Percentiles rank a stretch among this genome's conserved stretches.
phyloP scores from a whole-genome alignment of 257 asterid species.

The Solanum dulcamara region DNA sequence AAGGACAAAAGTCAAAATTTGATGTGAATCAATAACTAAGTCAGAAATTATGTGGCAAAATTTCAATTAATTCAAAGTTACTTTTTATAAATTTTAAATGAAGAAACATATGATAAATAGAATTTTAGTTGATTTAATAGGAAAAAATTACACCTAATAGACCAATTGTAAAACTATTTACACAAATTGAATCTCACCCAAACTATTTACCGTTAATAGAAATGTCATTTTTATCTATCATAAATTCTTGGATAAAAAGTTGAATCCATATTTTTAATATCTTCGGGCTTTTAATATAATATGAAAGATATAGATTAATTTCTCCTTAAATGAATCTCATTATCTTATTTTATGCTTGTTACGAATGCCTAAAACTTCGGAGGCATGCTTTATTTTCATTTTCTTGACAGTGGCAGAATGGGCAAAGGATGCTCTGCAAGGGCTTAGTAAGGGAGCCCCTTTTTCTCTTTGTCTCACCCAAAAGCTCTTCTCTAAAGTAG shows the following conservation, averaged over 20 bases:
- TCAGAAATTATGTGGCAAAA: neutral
- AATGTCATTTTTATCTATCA: neutral
- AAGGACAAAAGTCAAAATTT: neutral
- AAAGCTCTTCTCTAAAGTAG: slow-evolving; percentile 63
- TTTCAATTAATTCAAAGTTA: neutral
- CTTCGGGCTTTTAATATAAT: neutral
- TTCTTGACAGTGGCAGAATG: slow-evolving; percentile 71
- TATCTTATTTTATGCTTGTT: neutral
- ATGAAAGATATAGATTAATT: neutral
- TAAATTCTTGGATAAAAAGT: neutral
- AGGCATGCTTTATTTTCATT: neutral
- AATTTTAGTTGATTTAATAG: neutral
- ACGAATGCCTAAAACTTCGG: neutral
- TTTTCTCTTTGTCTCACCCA: slow-evolving; percentile 83
- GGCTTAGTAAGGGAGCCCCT: slow-evolving; percentile 84
- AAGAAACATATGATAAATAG: neutral
- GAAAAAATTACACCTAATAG: too few species aligned
- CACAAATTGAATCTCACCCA: too few species aligned
- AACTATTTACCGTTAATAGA: too few species aligned
- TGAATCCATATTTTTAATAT: too few species aligned
- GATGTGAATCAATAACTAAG: neutral
- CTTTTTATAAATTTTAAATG: neutral
- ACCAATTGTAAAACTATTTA: too few species aligned
- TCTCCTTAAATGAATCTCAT: neutral
- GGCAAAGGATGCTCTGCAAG: slow-evolving; percentile 95